These are phyloP conservation scores for Primulina tabacum DNA, from an alignment of 257 asterid species.

Conservation along the genomic window DNA sequence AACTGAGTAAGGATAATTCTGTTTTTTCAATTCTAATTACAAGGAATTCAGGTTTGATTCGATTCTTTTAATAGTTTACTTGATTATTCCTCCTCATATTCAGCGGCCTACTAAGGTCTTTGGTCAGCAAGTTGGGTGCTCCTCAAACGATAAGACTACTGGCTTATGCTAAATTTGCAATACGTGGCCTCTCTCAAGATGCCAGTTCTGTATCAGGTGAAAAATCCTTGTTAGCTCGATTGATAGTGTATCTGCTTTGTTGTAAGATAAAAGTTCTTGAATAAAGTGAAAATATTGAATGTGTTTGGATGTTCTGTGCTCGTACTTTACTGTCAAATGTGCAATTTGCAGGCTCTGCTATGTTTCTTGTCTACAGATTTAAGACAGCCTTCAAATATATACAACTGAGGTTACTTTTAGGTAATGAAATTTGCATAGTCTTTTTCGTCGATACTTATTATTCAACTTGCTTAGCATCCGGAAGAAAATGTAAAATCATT, in stretches of 20 bases:
- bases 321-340: conserved; percentile 11
- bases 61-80: conserved; percentile 8
- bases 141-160: conserved; percentile 63
- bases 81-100: conserved; percentile 7
- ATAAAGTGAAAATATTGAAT: not conserved
- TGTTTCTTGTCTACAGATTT: conserved; percentile 33
- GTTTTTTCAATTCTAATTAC: conserved; percentile 3
- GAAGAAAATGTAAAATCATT: conserved; percentile 13
- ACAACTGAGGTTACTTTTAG: conserved; percentile 52
- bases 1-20: conserved; percentile 59
- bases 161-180: conserved; percentile 74
- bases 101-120: conserved; percentile 83
- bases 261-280: not conserved
- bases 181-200: conserved; percentile 51
- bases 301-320: not conserved
- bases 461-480: conserved; percentile 1
- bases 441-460: not conserved
- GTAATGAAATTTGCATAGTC: conserved; percentile 35
- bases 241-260: not conserved
- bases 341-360: conserved; percentile 40
- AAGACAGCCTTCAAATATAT: conserved; percentile 48
- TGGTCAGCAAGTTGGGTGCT: conserved; percentile 86
- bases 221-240: conserved; percentile 9
- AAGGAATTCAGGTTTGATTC: not conserved
- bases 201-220: conserved; percentile 53